These are phyloP conservation scores for Metschnikowia vanudenii DNA, from an alignment of 805 yeast species.

Conservation along the genomic window DNA sequence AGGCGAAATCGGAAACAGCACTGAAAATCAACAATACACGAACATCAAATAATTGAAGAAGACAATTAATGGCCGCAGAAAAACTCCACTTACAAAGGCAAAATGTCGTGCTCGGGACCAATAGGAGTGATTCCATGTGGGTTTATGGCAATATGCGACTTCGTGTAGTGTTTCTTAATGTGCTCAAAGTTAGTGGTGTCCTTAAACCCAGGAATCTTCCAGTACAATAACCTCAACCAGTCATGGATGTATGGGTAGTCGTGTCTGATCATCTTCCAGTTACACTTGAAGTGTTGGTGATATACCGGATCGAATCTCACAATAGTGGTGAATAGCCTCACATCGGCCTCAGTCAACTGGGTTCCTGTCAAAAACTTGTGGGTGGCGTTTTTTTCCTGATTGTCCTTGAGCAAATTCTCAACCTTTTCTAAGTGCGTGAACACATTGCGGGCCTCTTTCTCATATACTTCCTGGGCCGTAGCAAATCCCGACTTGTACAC, in stretches of 20 bases:
- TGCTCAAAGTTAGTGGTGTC: constrained; percentile 85
- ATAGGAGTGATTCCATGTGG: constrained; percentile 81
- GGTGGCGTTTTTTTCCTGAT: constrained; percentile 31
- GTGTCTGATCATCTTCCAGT: constrained; percentile 72
- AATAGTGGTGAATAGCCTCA: constrained; percentile 82
- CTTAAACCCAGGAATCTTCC: constrained; percentile 70
- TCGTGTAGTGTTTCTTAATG: constrained; percentile 88
- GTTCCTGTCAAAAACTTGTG: constrained; percentile 52
- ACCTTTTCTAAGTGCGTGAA: constrained; percentile 69
- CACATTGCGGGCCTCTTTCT: constrained; percentile 58
- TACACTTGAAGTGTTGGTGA: constrained; percentile 94
- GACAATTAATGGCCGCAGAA: no score
- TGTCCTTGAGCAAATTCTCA: constrained; percentile 55
- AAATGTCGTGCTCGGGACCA: constrained; percentile 82
- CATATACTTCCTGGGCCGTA: constrained; percentile 77
- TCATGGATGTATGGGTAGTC: constrained; percentile 76
- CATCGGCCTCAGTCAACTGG: constrained; percentile 83
- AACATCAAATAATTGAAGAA: no score
- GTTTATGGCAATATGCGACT: constrained; percentile 76
- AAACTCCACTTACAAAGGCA: constrained; percentile 24
- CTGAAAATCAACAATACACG: no score
- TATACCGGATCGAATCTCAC: constrained; percentile 91
- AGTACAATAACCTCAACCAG: constrained; percentile 82
- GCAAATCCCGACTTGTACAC: constrained; percentile 94
- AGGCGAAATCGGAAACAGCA: no score